A percentile compares a stretch with the other conserved stretches of the same genome.
These are phyloP conservation scores for Uncinocarpus reesii DNA, from an alignment of 2,329 filamentous ascomycete genomes.

Conservation along the genomic window DNA sequence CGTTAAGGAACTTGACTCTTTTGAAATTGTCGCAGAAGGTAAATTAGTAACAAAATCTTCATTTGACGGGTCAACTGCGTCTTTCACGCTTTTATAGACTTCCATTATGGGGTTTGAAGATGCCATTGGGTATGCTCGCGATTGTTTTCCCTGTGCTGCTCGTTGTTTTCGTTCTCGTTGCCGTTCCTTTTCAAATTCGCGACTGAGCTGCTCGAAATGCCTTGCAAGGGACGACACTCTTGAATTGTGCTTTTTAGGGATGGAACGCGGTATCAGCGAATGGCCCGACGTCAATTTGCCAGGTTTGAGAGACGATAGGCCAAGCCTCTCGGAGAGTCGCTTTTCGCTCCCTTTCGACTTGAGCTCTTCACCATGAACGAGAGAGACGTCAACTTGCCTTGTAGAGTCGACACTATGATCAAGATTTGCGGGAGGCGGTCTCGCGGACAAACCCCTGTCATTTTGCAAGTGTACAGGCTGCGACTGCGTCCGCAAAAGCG, in stretches of 20 bases:
- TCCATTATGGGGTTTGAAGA: slow-evolving; percentile 94
- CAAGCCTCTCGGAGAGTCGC: slow-evolving; percentile 64
- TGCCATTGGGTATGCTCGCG: slow-evolving; percentile 75
- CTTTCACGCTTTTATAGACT: slow-evolving; percentile 86
- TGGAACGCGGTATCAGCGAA: slow-evolving; percentile 80
- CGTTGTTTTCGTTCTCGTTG: slow-evolving; percentile 68
- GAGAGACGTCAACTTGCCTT: background rate
- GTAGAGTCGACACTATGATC: background rate
- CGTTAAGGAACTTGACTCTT: slow-evolving; percentile 16
- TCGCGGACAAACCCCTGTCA: slow-evolving; percentile 12
- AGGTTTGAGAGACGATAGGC: slow-evolving; percentile 54
- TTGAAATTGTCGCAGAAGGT: slow-evolving; percentile 11
- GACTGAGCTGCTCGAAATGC: slow-evolving; percentile 92
- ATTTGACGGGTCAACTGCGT: slow-evolving; percentile 68
- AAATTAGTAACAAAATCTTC: slow-evolving; percentile 41
- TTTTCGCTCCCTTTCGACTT: slow-evolving; percentile 49
- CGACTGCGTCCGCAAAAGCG: slow-evolving; percentile 42
- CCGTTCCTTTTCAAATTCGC: slow-evolving; percentile 92
- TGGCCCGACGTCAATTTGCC: slow-evolving; percentile 39
- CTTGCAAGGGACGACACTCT: slow-evolving; percentile 86
- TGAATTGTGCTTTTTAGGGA: slow-evolving; percentile 57
- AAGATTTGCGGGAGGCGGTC: background rate
- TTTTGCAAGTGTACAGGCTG: slow-evolving; percentile 35
- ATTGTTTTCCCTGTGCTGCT: slow-evolving; percentile 65
- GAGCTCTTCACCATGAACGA: slow-evolving; percentile 1